These are phyloP conservation scores for Serendipita sp. DNA, from an alignment of 768 basidiomycete genomes.

Conservation along the genomic window DNA sequence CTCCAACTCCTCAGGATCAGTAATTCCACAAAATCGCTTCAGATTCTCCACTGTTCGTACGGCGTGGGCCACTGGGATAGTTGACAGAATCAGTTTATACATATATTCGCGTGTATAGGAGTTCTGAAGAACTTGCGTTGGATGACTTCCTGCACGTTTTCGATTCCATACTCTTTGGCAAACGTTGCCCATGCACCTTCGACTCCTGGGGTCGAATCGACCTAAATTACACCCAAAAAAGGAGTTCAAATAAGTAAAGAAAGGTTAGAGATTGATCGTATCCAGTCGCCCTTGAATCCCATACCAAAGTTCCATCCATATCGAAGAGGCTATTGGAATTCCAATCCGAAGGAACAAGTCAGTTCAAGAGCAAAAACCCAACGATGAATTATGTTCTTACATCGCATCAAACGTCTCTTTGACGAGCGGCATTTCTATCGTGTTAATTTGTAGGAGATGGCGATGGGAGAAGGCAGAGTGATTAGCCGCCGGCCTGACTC, in stretches of 20 bases:
- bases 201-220: conserved; percentile 79
- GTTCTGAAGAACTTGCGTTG: conserved; percentile 20
- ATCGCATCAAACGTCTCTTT: conserved; percentile 2
- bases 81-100: no score
- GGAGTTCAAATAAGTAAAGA: conserved; percentile 8
- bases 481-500: no score
- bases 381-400: neutral
- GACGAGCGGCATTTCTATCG: neutral
- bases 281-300: neutral
- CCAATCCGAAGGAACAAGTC: neutral
- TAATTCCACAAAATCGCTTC: conserved; percentile 46
- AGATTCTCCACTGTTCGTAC: conserved; percentile 62
- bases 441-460: neutral
- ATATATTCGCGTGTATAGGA: conserved; percentile 17
- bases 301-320: conserved; percentile 18
- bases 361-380: neutral
- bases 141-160: conserved; percentile 27
- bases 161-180: conserved; percentile 42
- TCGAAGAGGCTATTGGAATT: conserved; percentile 14
- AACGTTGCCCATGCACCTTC: conserved; percentile 60
- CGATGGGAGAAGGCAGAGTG: no score
- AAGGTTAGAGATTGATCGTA: neutral
- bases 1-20: conserved; percentile 37
- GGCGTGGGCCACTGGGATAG: conserved; percentile 42
- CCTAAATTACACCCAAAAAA: conserved; percentile 29